Conservation (phyloP, 2,329 filamentous ascomycete species). For the Ophiosphaerella narmari region DNA sequence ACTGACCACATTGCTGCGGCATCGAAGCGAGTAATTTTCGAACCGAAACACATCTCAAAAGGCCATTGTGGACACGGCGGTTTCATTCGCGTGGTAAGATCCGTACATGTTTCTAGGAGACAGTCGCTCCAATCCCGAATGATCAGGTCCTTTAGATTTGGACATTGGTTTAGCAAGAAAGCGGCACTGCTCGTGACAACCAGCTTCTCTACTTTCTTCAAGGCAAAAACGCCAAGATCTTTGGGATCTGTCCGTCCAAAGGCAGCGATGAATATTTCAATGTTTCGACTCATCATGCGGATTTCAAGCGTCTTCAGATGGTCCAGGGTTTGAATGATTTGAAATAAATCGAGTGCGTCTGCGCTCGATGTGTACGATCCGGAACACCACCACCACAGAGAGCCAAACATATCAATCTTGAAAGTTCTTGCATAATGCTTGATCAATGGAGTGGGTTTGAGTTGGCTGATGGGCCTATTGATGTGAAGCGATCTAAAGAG, state of each 20-base stretch:
- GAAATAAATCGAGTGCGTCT: slow-evolving; percentile 20
- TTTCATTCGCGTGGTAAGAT: slow-evolving; percentile 6
- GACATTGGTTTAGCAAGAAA: slow-evolving; percentile 17
- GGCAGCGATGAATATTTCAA: slow-evolving; percentile 17
- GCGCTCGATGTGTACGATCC: slow-evolving; percentile 16
- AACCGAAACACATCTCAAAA: too few relatives aligned
- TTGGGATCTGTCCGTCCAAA: slow-evolving; percentile 2
- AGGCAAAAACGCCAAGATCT: slow-evolving; percentile 2
- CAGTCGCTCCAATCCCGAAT: slow-evolving; percentile 15
- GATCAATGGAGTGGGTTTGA: slow-evolving; percentile 3
- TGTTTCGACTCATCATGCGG: slow-evolving; percentile 23
- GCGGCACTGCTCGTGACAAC: slow-evolving; percentile 12
- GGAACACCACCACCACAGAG: slow-evolving; percentile 23
- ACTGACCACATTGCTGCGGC: slow-evolving; percentile 17
- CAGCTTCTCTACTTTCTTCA: slow-evolving; percentile 7
- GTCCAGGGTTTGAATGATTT: slow-evolving; percentile 7
- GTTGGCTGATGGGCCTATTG: slow-evolving; percentile 17
- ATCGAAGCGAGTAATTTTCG: slow-evolving; percentile 11
- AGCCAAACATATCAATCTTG: slow-evolving; percentile 23
- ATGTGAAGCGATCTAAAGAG: slow-evolving; percentile 19
- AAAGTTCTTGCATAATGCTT: slow-evolving; percentile 9
- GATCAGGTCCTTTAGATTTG: slow-evolving; percentile 8
- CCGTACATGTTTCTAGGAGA: slow-evolving; percentile 15
- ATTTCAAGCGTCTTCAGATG: slow-evolving; percentile 13
- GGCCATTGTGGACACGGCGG: slow-evolving; percentile 1